A percentile compares a stretch with the other conserved stretches of the same genome.
phyloP scores from a whole-genome alignment of 495 filamentous ascomycete genomes.

The Hypoxylon fuscum region DNA sequence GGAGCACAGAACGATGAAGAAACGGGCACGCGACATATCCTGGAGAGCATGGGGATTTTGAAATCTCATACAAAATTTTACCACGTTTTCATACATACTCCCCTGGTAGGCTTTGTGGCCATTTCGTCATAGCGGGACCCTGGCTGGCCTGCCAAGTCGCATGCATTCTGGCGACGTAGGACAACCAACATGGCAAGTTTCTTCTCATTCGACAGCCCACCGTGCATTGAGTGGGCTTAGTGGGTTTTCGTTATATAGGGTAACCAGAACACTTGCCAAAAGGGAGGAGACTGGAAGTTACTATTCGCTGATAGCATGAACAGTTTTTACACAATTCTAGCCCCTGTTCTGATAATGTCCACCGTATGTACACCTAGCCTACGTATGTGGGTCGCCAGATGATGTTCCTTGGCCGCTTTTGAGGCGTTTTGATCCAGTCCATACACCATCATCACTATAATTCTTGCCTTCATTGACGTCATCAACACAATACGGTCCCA shows the following conservation, averaged over 20 bases:
- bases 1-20: constrained; percentile 1
- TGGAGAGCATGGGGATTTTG: too few species aligned
- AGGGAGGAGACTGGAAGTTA: constrained; percentile 12
- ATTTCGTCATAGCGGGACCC: constrained; percentile 37
- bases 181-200: constrained; percentile 8
- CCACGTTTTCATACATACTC: constrained; percentile 8
- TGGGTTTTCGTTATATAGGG: not conserved
- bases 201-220: constrained; percentile 2
- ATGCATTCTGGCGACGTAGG: constrained; percentile 16
- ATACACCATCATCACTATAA: constrained; percentile 6
- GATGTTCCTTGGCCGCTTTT: constrained; percentile 5
- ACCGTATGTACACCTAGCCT: too few species aligned
- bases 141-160: constrained; percentile 22
- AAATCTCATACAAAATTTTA: too few species aligned
- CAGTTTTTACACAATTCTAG: not conserved
- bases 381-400: not conserved
- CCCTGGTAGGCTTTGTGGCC: constrained; percentile 4
- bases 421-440: not conserved
- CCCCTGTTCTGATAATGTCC: not conserved
- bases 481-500: constrained; percentile 3
- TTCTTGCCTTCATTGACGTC: constrained; percentile 26
- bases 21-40: constrained; percentile 1
- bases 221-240: constrained; percentile 1
- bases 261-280: not conserved
- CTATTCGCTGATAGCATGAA: not conserved